Evolutionary conservation across 108 stramenopile genomes (phyloP).

Genomic region (Nitzschia inconspicua): DNA sequence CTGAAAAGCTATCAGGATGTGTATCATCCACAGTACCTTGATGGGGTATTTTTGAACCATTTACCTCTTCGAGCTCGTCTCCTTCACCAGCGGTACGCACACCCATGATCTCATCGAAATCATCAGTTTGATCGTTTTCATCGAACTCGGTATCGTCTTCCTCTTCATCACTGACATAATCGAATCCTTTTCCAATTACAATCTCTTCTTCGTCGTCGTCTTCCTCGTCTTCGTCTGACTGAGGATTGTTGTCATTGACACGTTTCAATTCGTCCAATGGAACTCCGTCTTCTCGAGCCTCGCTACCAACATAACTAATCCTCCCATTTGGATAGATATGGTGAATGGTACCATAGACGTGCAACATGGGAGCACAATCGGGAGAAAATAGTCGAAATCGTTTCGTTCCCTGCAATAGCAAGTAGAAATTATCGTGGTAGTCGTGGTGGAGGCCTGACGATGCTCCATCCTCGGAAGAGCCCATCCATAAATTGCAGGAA

Average conservation of each 20-base stretch:
- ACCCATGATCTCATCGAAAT: slow-evolving; percentile 11
- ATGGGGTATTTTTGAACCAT: no score
- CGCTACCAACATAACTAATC: slow-evolving; percentile 58
- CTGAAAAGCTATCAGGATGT: no score
- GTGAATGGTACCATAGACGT: slow-evolving; percentile 62
- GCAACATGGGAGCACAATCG: slow-evolving; percentile 48
- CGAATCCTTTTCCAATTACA: slow-evolving; percentile 35
- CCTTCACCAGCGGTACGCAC: neutral
- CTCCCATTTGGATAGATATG: slow-evolving; percentile 88
- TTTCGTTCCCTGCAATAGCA: slow-evolving; percentile 83
- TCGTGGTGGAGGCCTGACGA: slow-evolving; percentile 95
- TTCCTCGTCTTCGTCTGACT: slow-evolving; percentile 33
- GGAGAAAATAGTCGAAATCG: slow-evolving; percentile 81
- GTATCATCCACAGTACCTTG: no score
- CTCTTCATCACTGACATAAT: slow-evolving; percentile 43
- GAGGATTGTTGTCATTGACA: slow-evolving; percentile 7
- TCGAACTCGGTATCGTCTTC: slow-evolving; percentile 1
- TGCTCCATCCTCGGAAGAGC: slow-evolving; percentile 33
- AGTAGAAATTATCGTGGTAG: slow-evolving; percentile 98
- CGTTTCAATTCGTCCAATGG: neutral
- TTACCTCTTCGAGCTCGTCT: neutral
- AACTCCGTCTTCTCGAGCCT: slow-evolving; percentile 31
- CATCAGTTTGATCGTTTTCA: slow-evolving; percentile 31
- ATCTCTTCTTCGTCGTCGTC: slow-evolving; percentile 46
- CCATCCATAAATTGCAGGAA: slow-evolving; percentile 93